Conservation (phyloP, 306 rosid species). For the Vigna hirtella region DNA sequence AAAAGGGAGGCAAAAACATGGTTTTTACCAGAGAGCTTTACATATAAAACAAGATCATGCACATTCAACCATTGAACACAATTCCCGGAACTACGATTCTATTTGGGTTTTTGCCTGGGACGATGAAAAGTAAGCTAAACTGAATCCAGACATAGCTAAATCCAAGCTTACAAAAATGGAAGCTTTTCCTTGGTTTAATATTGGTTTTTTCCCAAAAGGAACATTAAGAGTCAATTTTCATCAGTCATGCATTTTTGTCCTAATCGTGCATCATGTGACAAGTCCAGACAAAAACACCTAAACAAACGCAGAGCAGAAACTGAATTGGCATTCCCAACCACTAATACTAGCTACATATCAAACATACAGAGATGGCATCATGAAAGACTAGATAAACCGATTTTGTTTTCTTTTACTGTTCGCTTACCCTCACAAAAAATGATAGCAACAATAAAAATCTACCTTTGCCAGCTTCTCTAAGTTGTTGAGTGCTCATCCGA, state of each 20-base stretch:
- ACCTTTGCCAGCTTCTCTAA: conserved; percentile 65
- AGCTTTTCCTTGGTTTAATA: conserved; percentile 5
- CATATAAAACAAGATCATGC: conserved; percentile 2
- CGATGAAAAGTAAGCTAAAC: conserved; percentile 21
- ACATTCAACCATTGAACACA: background rate
- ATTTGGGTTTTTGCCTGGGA: conserved; percentile 5
- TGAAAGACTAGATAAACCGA: background rate
- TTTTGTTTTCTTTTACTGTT: background rate
- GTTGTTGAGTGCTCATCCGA: conserved; percentile 70
- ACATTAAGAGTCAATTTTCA: background rate
- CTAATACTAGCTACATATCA: background rate
- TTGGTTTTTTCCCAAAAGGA: too few relatives aligned
- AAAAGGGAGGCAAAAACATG: background rate
- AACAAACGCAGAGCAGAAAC: conserved; percentile 23
- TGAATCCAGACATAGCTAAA: conserved; percentile 19
- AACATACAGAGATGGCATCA: background rate
- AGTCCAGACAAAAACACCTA: conserved; percentile 8
- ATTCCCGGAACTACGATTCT: background rate
- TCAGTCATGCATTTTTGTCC: conserved; percentile 4
- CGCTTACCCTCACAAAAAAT: background rate
- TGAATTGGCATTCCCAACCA: conserved; percentile 6
- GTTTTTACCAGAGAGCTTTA: conserved; percentile 18
- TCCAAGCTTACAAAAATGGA: conserved; percentile 5
- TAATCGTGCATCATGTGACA: background rate
- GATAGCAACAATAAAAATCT: conserved; percentile 23